Percentiles rank a stretch among this genome's conserved stretches.
Evolutionary conservation across 345 rosid genomes (phyloP).

Genomic region (Lenwebbia sp.): DNA sequence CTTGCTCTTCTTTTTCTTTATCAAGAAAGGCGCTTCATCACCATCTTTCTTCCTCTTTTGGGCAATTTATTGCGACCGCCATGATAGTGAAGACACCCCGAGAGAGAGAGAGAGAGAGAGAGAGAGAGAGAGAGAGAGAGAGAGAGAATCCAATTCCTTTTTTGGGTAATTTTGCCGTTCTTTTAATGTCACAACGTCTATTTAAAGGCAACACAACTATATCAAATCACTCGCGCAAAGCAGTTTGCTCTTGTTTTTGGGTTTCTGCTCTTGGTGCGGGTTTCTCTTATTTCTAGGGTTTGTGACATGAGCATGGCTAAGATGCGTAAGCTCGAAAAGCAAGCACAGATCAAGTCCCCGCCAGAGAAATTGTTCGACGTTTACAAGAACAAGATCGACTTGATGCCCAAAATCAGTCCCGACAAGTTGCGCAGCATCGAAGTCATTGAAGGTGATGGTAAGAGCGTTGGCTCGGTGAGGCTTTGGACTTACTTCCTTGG

Average conservation of each 20-base stretch:
- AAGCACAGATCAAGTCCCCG: conserved; percentile 7
- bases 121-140: neutral
- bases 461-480: conserved; percentile 12
- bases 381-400: conserved; percentile 2
- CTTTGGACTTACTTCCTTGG: conserved; percentile 12
- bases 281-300: neutral
- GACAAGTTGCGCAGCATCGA: conserved; percentile 3
- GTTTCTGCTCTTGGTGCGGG: neutral
- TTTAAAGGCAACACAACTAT: neutral
- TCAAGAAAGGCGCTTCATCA: neutral
- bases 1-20: neutral
- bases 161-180: neutral
- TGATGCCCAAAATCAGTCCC: conserved; percentile 10
- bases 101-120: neutral
- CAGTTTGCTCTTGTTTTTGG: neutral
- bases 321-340: conserved; percentile 1
- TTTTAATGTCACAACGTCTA: neutral
- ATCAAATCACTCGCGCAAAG: neutral
- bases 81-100: neutral
- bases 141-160: neutral
- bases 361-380: conserved; percentile 12
- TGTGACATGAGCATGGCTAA: conserved; percentile 5
- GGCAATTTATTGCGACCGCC: neutral
- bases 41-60: neutral
- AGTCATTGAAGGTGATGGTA: conserved; percentile 16